Base-by-base conservation (phyloP, 305 asterid genomes). In the Euphrasia arctica region DNA sequence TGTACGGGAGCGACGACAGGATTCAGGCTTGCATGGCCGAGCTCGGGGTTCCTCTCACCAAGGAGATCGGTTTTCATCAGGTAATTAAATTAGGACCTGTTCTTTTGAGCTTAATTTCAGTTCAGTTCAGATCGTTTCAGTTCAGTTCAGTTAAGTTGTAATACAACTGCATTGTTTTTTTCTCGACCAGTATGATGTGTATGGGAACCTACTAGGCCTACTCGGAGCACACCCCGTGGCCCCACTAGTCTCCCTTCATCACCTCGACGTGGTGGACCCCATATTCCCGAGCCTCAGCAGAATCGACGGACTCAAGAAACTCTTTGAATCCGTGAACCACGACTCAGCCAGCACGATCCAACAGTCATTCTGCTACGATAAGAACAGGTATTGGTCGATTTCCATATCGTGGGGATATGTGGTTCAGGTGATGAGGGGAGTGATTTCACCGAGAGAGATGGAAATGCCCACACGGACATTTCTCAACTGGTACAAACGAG, bases 1-100 rank as follows among this genome's bases (percentile, higher is more conserved):
- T 90, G 63, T 90, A 90, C 58, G 99, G 95, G 9, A 88, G 95
- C 62, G 99, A 93, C 75, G 99, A 93, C 52, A 72, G 98, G 75
- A 86, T 93, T 60, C 96, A 88, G 36, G 97, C 98, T 6, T 91
- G 98, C 72, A 91, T 91, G 97, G 85, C 97, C 28, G 98, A 93
- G 80, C 79, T 93, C 1, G 97, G 97, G 3, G 97, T 93, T 43
- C 98, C 97, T 32, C 88, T 93, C 62, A 85, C 97, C 32, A 80
- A 73, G 65, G 96, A 93, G 78, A 58, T 49, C 0, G 98, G 98
- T 9, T 93, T 93, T 81, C 98, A 93, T 79, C 98, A 92, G 88
- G 98, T 91, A n/a, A n/a, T n/a, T n/a, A n/a, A n/a, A n/a, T n/a
- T n/a, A n/a, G n/a, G n/a, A n/a, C n/a, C n/a, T n/a, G n/a, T n/a